Conservation (phyloP, 305 asterid species). For the Fraxinus dipetala region DNA sequence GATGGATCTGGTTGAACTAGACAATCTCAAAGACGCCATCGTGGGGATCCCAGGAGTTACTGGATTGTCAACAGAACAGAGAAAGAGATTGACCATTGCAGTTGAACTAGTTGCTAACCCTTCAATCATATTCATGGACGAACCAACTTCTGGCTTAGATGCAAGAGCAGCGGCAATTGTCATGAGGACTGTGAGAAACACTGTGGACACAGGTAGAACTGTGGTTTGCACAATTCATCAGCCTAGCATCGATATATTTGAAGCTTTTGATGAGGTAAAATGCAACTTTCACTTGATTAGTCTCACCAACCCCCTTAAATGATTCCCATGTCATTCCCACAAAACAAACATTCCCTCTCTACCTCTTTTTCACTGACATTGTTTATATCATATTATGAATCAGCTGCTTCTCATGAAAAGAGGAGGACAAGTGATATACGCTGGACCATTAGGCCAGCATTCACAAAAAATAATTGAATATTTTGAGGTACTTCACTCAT, state of each 20-base stretch:
- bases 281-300: background rate
- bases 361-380: background rate
- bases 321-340: background rate
- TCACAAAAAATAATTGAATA: constrained; percentile 23
- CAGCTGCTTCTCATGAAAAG: constrained; percentile 10
- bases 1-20: constrained; percentile 25
- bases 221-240: constrained; percentile 36
- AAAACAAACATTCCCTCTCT: background rate
- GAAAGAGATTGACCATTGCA: constrained; percentile 33
- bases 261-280: constrained; percentile 35
- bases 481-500: constrained; percentile 25
- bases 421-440: constrained; percentile 23
- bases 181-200: constrained; percentile 31
- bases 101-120: constrained; percentile 38
- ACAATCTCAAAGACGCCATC: constrained; percentile 12
- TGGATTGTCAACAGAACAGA: constrained; percentile 38
- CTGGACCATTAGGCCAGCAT: constrained; percentile 24
- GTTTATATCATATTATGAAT: background rate
- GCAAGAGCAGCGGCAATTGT: constrained; percentile 39
- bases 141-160: constrained; percentile 33
- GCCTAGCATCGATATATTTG: constrained; percentile 38
- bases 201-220: constrained; percentile 33
- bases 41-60: constrained; percentile 42
- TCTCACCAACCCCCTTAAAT: background rate
- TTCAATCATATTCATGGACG: constrained; percentile 35